Percentiles rank a stretch among this genome's conserved stretches.
These are phyloP conservation scores for Hypoxylon sp. DNA, from an alignment of 2,329 filamentous ascomycete genomes.

Conservation along the genomic window DNA sequence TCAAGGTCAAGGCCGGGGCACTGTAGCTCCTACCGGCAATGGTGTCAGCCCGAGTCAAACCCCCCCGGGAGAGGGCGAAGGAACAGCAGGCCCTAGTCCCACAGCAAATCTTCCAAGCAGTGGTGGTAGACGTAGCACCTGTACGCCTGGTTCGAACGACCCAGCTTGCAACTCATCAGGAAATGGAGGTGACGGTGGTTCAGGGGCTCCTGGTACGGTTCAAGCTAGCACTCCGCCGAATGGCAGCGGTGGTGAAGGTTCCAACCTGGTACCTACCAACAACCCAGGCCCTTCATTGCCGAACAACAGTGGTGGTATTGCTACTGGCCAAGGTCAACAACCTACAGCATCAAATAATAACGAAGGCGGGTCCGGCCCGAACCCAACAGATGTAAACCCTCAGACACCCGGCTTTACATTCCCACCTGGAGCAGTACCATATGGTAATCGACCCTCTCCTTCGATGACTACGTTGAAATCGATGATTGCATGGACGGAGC, in stretches of 20 bases:
- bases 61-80: constrained; percentile 6
- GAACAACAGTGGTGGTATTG: too few relatives aligned
- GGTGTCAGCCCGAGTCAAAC: constrained; percentile 9
- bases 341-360: constrained; percentile 36
- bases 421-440: constrained; percentile 50
- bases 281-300: too few relatives aligned
- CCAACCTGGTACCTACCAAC: too few relatives aligned
- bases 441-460: constrained; percentile 43
- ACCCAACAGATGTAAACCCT: constrained; percentile 27
- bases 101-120: constrained; percentile 4
- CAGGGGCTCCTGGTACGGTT: too few relatives aligned
- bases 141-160: constrained; percentile 27
- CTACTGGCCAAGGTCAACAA: constrained; percentile 26
- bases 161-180: constrained; percentile 23
- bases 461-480: constrained; percentile 48
- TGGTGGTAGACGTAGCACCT: constrained; percentile 11
- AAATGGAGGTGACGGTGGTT: constrained; percentile 4
- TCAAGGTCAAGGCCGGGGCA: constrained; percentile 5
- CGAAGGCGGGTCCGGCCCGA: constrained; percentile 24
- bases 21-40: background rate
- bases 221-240: too few relatives aligned
- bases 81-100: constrained; percentile 3
- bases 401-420: constrained; percentile 43
- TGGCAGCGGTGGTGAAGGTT: too few relatives aligned
- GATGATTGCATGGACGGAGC: constrained; percentile 47